These are phyloP conservation scores for Penicillium desertorum DNA, from an alignment of 495 filamentous ascomycete genomes.

Conservation along the genomic window DNA sequence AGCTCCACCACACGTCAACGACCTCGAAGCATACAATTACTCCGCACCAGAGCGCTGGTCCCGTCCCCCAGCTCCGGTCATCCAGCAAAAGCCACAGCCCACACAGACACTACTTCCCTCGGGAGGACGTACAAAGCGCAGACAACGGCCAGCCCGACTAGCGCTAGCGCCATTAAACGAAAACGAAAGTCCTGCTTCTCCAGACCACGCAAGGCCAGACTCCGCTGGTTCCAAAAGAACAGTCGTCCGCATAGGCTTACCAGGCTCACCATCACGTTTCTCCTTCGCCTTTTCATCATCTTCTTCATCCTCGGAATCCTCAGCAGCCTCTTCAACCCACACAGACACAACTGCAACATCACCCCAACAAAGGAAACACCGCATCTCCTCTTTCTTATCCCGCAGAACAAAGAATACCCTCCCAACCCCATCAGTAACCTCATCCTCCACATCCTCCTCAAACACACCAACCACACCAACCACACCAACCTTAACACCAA, in stretches of 20 bases:
- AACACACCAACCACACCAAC: constrained; percentile 21
- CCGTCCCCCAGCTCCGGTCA: constrained; percentile 29
- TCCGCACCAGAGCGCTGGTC: constrained; percentile 78
- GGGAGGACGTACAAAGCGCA: constrained; percentile 48
- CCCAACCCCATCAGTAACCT: constrained; percentile 38
- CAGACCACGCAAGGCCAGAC: constrained; percentile 28
- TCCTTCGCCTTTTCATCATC: constrained; percentile 40
- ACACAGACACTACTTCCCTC: constrained; percentile 40
- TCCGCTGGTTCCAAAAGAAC: constrained; percentile 43
- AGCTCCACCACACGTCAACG: constrained; percentile 52
- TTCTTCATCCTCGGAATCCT: constrained; percentile 34
- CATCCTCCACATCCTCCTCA: constrained; percentile 32
- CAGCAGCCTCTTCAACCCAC: constrained; percentile 13
- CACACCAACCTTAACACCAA: constrained; percentile 25
- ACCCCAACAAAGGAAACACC: neutral
- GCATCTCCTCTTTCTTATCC: constrained; percentile 24
- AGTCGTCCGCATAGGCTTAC: constrained; percentile 39
- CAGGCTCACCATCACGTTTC: constrained; percentile 38
- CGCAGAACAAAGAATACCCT: constrained; percentile 21
- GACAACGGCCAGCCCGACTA: constrained; percentile 26
- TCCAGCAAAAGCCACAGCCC: constrained; percentile 7
- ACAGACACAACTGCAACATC: constrained; percentile 5
- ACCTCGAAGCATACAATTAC: constrained; percentile 85
- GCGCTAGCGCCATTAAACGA: constrained; percentile 27
- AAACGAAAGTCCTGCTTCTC: constrained; percentile 25